Conservation (phyloP, 2,329 filamentous ascomycete genomes). For the Gaeumannomyces sp. region DNA sequence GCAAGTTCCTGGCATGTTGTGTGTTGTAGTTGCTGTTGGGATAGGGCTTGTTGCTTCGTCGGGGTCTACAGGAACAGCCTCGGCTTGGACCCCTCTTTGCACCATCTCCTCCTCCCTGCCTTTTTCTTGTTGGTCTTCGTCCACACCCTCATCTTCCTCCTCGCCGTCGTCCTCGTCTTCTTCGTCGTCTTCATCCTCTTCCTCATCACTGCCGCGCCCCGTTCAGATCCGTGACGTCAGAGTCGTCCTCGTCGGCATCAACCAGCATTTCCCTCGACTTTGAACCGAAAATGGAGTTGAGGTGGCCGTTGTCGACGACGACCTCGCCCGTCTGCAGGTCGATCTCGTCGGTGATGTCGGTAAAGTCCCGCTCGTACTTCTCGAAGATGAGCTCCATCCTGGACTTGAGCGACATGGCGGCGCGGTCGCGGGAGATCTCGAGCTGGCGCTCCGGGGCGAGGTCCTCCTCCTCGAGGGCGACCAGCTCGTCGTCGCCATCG, state of each 20-base stretch:
- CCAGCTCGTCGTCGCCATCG: slow-evolving; percentile 38
- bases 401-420: slow-evolving; percentile 69
- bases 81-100: not conserved
- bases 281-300: slow-evolving; percentile 41
- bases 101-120: not conserved
- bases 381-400: slow-evolving; percentile 83
- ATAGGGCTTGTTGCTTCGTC: not conserved
- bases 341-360: slow-evolving; percentile 80
- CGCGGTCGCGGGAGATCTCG: slow-evolving; percentile 55
- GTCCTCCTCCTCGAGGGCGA: slow-evolving; percentile 37
- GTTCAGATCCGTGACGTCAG: slow-evolving; percentile 3
- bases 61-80: not conserved
- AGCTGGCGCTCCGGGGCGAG: slow-evolving; percentile 52
- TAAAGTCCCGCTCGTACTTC: slow-evolving; percentile 81
- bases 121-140: slow-evolving; percentile 12
- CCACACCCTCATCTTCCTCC: slow-evolving; percentile 15
- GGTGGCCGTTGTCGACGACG: slow-evolving; percentile 85
- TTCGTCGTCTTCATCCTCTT: slow-evolving; percentile 16
- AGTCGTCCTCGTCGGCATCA: slow-evolving; percentile 2
- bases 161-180: slow-evolving; percentile 20
- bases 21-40: not conserved
- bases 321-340: slow-evolving; percentile 76
- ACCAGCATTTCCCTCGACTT: not conserved
- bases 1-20: not conserved
- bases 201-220: slow-evolving; percentile 18